Evolutionary conservation across 768 basidiomycete genomes (phyloP).

Genomic region (Boletus vermiculosoides): DNA sequence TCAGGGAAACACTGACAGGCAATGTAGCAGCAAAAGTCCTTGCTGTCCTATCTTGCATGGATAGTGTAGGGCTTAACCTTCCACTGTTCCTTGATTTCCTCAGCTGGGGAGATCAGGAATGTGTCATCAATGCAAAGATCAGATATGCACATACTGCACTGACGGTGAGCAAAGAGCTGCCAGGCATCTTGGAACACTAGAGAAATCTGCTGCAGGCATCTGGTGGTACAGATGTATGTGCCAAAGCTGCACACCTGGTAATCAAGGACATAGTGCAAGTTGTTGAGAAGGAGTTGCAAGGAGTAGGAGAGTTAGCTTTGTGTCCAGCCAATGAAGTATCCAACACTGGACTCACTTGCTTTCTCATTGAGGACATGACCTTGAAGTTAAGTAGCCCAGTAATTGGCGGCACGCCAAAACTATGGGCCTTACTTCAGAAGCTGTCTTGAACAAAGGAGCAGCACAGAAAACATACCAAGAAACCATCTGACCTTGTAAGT

Average conservation of each 20-base stretch:
- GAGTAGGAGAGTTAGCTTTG: too few relatives aligned
- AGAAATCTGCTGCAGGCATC: too few relatives aligned
- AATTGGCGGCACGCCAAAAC: neutral
- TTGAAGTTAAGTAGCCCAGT: neutral
- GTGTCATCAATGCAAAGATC: neutral
- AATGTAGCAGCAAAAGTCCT: neutral
- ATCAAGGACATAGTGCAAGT: too few relatives aligned
- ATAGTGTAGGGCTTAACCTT: neutral
- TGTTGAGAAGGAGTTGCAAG: neutral
- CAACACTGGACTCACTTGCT: neutral
- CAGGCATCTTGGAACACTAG: too few relatives aligned
- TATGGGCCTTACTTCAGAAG: neutral
- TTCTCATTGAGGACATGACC: neutral
- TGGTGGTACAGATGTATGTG: too few relatives aligned
- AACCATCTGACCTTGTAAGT: neutral
- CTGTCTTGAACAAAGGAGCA: neutral
- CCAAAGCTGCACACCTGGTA: too few relatives aligned
- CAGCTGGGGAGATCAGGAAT: constrained; percentile 1
- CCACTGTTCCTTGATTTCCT: neutral
- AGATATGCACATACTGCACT: too few relatives aligned
- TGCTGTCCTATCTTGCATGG: neutral
- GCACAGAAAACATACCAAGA: neutral
- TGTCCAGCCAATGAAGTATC: neutral
- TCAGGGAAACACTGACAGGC: neutral
- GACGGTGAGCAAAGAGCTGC: too few relatives aligned